Conservation (phyloP, 768 basidiomycete genomes). For the Suillus americanus region DNA sequence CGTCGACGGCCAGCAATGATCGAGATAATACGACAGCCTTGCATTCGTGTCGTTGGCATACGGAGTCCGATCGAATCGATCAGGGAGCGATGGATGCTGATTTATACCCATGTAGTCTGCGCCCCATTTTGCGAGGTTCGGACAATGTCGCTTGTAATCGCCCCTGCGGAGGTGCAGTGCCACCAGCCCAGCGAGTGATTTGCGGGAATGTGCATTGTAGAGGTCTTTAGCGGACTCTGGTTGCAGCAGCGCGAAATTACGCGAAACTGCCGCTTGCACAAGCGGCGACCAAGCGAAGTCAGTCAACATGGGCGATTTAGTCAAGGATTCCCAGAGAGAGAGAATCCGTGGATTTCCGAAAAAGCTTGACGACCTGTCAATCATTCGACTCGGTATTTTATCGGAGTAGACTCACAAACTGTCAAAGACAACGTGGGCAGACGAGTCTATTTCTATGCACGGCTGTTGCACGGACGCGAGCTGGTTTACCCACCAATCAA, state of each 20-base stretch:
- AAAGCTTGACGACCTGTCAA: constrained; percentile 32
- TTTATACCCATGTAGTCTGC: constrained; percentile 51
- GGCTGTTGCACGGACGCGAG: constrained; percentile 36
- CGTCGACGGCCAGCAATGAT: constrained; percentile 44
- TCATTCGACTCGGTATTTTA: neutral
- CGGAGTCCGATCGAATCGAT: constrained; percentile 37
- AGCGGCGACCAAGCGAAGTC: constrained; percentile 56
- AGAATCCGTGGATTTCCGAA: constrained; percentile 44
- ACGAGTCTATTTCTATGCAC: constrained; percentile 46
- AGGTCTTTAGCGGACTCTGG: constrained; percentile 28
- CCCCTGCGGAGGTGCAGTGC: constrained; percentile 59
- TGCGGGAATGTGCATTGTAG: constrained; percentile 16
- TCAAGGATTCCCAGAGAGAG: constrained; percentile 42
- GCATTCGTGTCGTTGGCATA: constrained; percentile 13
- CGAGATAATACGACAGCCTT: constrained; percentile 35
- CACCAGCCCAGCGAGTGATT: constrained; percentile 42
- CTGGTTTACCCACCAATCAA: constrained; percentile 50
- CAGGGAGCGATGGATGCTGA: constrained; percentile 39
- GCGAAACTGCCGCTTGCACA: constrained; percentile 47
- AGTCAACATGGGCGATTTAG: constrained; percentile 46
- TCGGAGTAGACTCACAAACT: constrained; percentile 37
- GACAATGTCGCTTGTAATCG: constrained; percentile 56
- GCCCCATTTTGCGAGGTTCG: constrained; percentile 45
- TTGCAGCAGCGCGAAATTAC: constrained; percentile 45
- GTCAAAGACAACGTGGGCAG: constrained; percentile 45